Percentiles rank a stretch among this genome's conserved stretches.
These are phyloP conservation scores for Moniliella sp. DNA, from an alignment of 1,284 basidiomycete genomes.

Conservation along the genomic window DNA sequence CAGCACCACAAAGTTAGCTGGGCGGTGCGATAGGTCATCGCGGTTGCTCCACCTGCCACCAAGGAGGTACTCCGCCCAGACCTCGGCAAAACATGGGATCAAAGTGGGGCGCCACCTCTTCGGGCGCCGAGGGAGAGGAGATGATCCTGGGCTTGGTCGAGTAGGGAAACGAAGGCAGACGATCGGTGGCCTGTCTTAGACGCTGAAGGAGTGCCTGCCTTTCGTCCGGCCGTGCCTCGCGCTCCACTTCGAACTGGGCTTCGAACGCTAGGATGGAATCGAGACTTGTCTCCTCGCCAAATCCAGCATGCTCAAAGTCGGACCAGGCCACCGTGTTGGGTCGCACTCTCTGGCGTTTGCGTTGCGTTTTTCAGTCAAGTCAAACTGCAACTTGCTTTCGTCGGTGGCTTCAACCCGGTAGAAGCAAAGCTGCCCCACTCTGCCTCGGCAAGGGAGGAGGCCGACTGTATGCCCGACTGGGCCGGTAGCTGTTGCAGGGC, in stretches of 20 bases:
- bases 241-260: constrained; percentile 16
- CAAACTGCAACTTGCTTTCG: constrained; percentile 19
- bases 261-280: constrained; percentile 22
- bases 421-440: constrained; percentile 22
- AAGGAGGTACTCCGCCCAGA: constrained; percentile 26
- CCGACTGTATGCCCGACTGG: neutral
- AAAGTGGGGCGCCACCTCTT: constrained; percentile 5
- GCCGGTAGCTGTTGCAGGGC: neutral
- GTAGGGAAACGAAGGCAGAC: constrained; percentile 21
- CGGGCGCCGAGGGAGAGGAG: constrained; percentile 6
- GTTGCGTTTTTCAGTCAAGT: constrained; percentile 22
- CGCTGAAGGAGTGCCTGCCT: constrained; percentile 2
- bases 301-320: constrained; percentile 19
- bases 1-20: constrained; percentile 26
- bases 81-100: constrained; percentile 28
- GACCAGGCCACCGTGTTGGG: constrained; percentile 20
- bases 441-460: constrained; percentile 13
- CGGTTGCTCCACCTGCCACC: constrained; percentile 30
- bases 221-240: constrained; percentile 16
- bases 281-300: constrained; percentile 9
- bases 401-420: constrained; percentile 21
- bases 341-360: constrained; percentile 7
- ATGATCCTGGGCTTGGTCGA: constrained; percentile 14
- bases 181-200: constrained; percentile 8
- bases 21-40: constrained; percentile 27